A percentile compares a stretch with the other conserved stretches of the same genome.
Conservation (phyloP, 306 rosid species). For the Heteromeles arbutifolia region DNA sequence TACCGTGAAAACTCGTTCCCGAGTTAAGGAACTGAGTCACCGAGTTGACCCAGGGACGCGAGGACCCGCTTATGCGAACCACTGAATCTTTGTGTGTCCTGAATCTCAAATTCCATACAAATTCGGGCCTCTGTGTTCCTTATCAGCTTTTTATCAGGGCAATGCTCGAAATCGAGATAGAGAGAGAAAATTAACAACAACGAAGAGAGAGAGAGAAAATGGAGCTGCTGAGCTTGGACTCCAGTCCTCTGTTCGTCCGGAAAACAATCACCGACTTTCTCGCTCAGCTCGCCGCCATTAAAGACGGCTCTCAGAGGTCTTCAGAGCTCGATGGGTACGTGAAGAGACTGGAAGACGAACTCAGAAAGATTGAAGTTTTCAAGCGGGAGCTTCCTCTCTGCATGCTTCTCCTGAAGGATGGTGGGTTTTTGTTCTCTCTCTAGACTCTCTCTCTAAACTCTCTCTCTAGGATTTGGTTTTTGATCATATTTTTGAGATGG, state of each 20-base stretch:
- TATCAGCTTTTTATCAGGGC: slow-evolving; percentile 19
- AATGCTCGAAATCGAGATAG: background rate
- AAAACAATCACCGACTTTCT: slow-evolving; percentile 49
- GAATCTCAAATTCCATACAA: slow-evolving; percentile 48
- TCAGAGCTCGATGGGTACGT: slow-evolving; percentile 41
- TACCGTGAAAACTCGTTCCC: background rate
- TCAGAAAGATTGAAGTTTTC: slow-evolving; percentile 61
- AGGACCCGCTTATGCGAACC: slow-evolving; percentile 45
- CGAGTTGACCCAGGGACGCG: slow-evolving; percentile 52
- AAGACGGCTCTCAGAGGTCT: slow-evolving; percentile 28
- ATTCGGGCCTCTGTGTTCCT: slow-evolving; percentile 26
- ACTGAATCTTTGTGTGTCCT: slow-evolving; percentile 42
- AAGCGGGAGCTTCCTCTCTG: slow-evolving; percentile 87
- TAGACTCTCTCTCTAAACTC: background rate
- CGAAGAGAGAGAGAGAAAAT: slow-evolving; percentile 11
- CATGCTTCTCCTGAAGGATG: slow-evolving; percentile 58
- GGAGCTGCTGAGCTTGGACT: slow-evolving; percentile 50
- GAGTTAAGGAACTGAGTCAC: slow-evolving; percentile 16
- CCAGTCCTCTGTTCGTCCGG: slow-evolving; percentile 42
- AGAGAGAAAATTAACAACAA: background rate
- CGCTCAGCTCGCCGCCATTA: slow-evolving; percentile 23
- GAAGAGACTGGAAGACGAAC: slow-evolving; percentile 58
- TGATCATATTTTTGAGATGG: background rate
- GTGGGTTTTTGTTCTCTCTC: slow-evolving; percentile 20
- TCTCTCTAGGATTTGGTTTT: background rate